Evolutionary conservation across 2,329 filamentous ascomycete genomes (phyloP).

Genomic region (Xylaria hypoxylon): DNA sequence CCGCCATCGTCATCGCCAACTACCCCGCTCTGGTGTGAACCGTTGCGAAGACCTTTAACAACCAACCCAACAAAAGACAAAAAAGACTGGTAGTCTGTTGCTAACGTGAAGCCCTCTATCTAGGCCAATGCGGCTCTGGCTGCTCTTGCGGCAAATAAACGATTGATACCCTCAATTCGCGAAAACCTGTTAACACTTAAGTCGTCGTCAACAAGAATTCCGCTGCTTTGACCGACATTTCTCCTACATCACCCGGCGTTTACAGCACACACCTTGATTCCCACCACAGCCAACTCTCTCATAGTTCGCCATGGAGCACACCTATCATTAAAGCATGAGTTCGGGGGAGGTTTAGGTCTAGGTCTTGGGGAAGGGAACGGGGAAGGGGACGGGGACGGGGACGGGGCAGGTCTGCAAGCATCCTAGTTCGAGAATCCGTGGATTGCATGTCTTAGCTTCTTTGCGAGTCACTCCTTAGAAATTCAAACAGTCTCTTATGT

Average conservation of each 20-base stretch:
- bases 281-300: conserved; percentile 5
- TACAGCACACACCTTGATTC: conserved; percentile 7
- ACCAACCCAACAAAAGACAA: neutral
- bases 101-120: conserved; percentile 17
- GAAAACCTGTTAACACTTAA: neutral
- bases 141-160: conserved; percentile 46
- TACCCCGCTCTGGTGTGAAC: conserved; percentile 31
- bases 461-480: conserved; percentile 36
- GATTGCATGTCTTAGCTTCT: conserved; percentile 5
- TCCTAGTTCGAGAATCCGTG: conserved; percentile 18
- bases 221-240: conserved; percentile 18
- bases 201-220: neutral
- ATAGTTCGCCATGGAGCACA: conserved; percentile 9
- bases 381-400: neutral
- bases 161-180: conserved; percentile 18
- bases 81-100: neutral
- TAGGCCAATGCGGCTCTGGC: conserved; percentile 44
- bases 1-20: conserved; percentile 26
- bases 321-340: conserved; percentile 2
- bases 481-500: conserved; percentile 30
- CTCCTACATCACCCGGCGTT: conserved; percentile 16
- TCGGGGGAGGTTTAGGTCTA: neutral
- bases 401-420: conserved; percentile 12
- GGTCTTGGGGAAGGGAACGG: no score
- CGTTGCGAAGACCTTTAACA: no score